These are phyloP conservation scores for Mortierella antarctica DNA, from an alignment of 192 early-diverging fungal species.

Conservation along the genomic window DNA sequence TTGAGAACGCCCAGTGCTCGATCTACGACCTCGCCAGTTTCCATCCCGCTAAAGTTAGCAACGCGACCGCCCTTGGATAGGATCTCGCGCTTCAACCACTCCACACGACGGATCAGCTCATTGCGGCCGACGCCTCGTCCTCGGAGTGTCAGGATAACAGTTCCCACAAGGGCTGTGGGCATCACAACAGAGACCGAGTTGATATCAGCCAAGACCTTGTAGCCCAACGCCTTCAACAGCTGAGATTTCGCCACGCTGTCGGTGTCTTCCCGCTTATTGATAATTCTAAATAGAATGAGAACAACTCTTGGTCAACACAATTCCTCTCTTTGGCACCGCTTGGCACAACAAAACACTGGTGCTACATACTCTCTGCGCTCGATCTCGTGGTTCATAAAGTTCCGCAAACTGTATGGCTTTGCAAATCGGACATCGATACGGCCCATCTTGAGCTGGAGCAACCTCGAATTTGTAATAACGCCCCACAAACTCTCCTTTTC, in stretches of 20 bases:
- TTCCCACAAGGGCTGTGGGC: constrained; percentile 87
- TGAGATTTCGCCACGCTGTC: constrained; percentile 59
- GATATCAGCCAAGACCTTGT: constrained; percentile 70
- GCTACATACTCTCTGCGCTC: constrained; percentile 63
- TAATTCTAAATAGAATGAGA: constrained; percentile 22
- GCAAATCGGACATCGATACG: constrained; percentile 86
- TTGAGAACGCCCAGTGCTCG: constrained; percentile 76
- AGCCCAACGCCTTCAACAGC: constrained; percentile 79
- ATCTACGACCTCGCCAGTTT: constrained; percentile 80
- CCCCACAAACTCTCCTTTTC: constrained; percentile 80
- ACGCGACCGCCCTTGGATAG: constrained; percentile 77
- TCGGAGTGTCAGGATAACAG: constrained; percentile 83
- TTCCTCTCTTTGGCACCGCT: too few species aligned
- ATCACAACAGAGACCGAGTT: constrained; percentile 84
- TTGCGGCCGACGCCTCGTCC: constrained; percentile 74
- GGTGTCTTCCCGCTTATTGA: constrained; percentile 43
- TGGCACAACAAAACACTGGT: neutral
- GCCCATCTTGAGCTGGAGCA: constrained; percentile 80
- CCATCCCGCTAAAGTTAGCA: constrained; percentile 79
- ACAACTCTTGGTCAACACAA: too few species aligned
- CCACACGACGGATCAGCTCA: constrained; percentile 79
- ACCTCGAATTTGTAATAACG: constrained; percentile 65
- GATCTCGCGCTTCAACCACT: constrained; percentile 76
- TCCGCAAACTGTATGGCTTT: constrained; percentile 76
- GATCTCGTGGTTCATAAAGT: constrained; percentile 72